Conservation (phyloP, 768 basidiomycete species). For the Mycena indigotica region DNA sequence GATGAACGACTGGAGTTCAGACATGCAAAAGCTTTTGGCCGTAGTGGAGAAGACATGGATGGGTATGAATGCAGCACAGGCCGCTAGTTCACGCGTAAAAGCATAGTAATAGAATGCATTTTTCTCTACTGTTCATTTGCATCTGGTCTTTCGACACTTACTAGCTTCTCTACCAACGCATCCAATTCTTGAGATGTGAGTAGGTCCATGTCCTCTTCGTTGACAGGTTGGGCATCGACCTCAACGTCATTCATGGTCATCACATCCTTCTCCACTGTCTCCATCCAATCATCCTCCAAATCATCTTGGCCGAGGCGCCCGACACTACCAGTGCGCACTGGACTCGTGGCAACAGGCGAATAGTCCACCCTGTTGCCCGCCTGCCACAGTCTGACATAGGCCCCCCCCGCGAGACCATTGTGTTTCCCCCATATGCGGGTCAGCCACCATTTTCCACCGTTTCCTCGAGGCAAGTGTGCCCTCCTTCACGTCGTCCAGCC, state of each 20-base stretch:
- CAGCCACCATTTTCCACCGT: conserved; percentile 73
- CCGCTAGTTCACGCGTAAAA: conserved; percentile 69
- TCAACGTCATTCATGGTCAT: not conserved
- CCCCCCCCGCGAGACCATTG: conserved; percentile 74
- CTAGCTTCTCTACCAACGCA: not conserved
- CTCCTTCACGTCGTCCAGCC: conserved; percentile 56
- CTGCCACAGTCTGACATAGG: conserved; percentile 75
- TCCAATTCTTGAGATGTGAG: not conserved
- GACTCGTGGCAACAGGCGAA: conserved; percentile 54
- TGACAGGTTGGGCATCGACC: not conserved
- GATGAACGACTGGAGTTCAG: conserved; percentile 98
- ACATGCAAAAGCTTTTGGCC: conserved; percentile 89
- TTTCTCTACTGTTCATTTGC: not conserved
- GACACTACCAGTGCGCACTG: conserved; percentile 24
- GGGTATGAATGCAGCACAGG: conserved; percentile 89
- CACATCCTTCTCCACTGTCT: not conserved
- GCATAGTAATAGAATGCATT: conserved; percentile 26
- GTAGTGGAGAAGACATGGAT: conserved; percentile 99
- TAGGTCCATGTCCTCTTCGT: not conserved
- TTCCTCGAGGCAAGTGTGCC: conserved; percentile 68
- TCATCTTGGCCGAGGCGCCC: no score
- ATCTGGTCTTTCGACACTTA: not conserved
- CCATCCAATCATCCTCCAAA: not conserved
- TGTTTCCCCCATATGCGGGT: conserved; percentile 42
- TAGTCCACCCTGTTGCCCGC: conserved; percentile 70